phyloP scores from a whole-genome alignment of 2,329 filamentous ascomycete genomes.

The Thelonectria discophora region DNA sequence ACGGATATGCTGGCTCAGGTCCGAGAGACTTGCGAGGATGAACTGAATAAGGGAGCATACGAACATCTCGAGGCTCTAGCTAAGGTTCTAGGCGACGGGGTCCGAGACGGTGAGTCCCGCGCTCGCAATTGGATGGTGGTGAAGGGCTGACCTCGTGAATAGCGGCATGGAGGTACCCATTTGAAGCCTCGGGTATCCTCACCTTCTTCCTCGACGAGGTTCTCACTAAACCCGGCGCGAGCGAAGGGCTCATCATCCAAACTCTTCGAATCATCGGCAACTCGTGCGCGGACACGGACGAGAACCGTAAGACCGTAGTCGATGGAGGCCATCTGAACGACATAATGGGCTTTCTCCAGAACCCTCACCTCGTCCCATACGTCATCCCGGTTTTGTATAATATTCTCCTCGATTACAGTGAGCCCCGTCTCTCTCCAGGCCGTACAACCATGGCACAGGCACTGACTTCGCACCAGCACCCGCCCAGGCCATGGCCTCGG shows the following conservation, averaged over 20 bases:
- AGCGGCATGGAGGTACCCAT: slow-evolving; percentile 66
- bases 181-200: slow-evolving; percentile 67
- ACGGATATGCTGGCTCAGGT: slow-evolving; percentile 49
- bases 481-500: slow-evolving; percentile 64
- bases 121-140: neutral
- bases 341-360: slow-evolving; percentile 58
- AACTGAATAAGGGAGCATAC: slow-evolving; percentile 53
- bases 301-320: slow-evolving; percentile 66
- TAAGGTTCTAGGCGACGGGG: slow-evolving; percentile 63
- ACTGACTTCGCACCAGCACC: slow-evolving; percentile 54
- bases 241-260: slow-evolving; percentile 60
- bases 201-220: slow-evolving; percentile 64
- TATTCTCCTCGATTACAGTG: slow-evolving; percentile 70
- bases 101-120: slow-evolving; percentile 60
- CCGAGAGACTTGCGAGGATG: slow-evolving; percentile 49
- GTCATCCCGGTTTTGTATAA: slow-evolving; percentile 70
- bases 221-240: slow-evolving; percentile 51
- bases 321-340: slow-evolving; percentile 56
- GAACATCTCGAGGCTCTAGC: slow-evolving; percentile 56
- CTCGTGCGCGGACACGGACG: slow-evolving; percentile 70
- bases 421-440: slow-evolving; percentile 2
- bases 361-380: slow-evolving; percentile 60
- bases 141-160: neutral
- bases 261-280: slow-evolving; percentile 68
- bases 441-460: too few relatives aligned